Evolutionary conservation across 2,329 filamentous ascomycete genomes (phyloP), one percentile per base, ranked within the genome.

Genomic region (Apiospora hydei): DNA sequence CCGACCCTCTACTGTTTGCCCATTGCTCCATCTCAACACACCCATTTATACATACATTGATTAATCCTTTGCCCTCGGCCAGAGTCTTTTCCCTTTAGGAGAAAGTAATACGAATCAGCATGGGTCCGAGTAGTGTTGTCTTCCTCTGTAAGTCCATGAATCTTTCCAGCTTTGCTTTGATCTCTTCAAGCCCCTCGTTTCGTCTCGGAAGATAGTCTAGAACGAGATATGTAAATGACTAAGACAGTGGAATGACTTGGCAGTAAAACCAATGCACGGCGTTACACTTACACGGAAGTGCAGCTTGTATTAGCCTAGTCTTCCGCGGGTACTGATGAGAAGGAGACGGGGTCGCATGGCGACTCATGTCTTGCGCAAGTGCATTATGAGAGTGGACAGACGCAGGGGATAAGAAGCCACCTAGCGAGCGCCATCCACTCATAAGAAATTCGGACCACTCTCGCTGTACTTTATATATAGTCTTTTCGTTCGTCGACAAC

Each of bases 291-390:
- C 8, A 21, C 34, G 18, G 30, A 8, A 11, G 18, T 41, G 21
- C 34, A 41, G 34, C 57, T 41, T 41, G 34, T 41, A 64, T 41
- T 18, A 41, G 57, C 34, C 13, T 64, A 18, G 34, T 13, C 34
- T 7, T 21, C 18, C 21, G 10, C 18, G 34, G 57, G 57, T 38
- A 11, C 30, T 61, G 10, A 41, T 41, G 38, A 11, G 5, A 11
- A 41, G 7, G 43, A 46, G 11, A 18, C 11, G 11, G 11, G 11
- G 14, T 18, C 14, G 44, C 44, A 16, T 46, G 44, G 44, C 57
- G 57, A 64, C 41, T 64, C 57, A 64, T 41, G 57, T 41, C 21
- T 64, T 64, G 57, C 18, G 4, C 16, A 61, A 38, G 53, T 61
- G 30, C 57, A 13, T n/a, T 64, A 24, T 10, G 34, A 41, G 18